phyloP scores from a whole-genome alignment of 257 asterid species.

The Ophiorrhiza pumila region DNA sequence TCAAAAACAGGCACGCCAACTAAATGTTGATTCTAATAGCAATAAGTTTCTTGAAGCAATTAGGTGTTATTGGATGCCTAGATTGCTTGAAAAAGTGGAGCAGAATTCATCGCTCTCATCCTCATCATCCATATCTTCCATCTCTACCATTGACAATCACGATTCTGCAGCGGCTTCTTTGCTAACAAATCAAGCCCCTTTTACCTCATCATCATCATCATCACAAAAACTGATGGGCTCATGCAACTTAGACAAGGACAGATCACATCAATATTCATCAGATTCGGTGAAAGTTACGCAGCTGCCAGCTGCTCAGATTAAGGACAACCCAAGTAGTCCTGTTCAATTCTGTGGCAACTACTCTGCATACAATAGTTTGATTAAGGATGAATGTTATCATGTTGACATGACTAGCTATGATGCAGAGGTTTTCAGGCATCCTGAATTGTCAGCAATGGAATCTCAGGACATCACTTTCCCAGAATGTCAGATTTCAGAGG shows the following conservation, averaged over 20 bases:
- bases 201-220: slow-evolving; percentile 15
- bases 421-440: slow-evolving; percentile 14
- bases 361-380: slow-evolving; percentile 10
- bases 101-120: slow-evolving; percentile 34
- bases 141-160: slow-evolving; percentile 34
- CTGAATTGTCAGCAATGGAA: slow-evolving; percentile 32
- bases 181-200: slow-evolving; percentile 21
- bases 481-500: slow-evolving; percentile 40
- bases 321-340: slow-evolving; percentile 3
- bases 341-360: slow-evolving; percentile 8
- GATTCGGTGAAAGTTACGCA: slow-evolving; percentile 6
- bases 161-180: slow-evolving; percentile 19
- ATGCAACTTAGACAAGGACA: neutral
- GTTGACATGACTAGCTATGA: slow-evolving; percentile 34
- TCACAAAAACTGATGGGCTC: slow-evolving; percentile 10
- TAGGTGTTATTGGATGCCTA: slow-evolving; percentile 66
- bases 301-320: slow-evolving; percentile 12
- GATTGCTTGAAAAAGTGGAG: slow-evolving; percentile 52
- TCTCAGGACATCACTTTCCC: slow-evolving; percentile 24
- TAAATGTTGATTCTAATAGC: slow-evolving; percentile 74
- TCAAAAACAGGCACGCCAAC: slow-evolving; percentile 80
- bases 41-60: slow-evolving; percentile 61
- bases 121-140: slow-evolving; percentile 25
- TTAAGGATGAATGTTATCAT: slow-evolving; percentile 29
- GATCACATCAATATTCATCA: slow-evolving; percentile 14